Base-by-base conservation (phyloP, 805 yeast genomes). In the Wickerhamiella brachini region DNA sequence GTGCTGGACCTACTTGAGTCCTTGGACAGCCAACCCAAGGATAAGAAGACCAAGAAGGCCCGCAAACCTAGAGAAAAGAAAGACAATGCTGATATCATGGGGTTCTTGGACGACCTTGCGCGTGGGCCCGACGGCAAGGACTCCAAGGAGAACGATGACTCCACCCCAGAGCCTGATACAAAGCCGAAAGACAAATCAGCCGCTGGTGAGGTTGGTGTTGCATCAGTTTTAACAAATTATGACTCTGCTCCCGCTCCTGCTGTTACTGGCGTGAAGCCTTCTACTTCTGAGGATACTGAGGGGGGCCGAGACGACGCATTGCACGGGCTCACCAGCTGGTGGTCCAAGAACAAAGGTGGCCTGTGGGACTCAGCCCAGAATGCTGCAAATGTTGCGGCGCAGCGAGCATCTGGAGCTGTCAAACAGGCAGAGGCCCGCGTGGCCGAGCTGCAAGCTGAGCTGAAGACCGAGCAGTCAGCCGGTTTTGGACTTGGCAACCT, bases 401-500 rank as follows among this genome's bases (percentile, higher is more conserved):
- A 54, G 42, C 41, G 52, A 50, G 22, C 53, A 2, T 37, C 45
- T 9, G 60, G 52, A 15, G 73, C 72, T 18, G 69, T 71, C 38
- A 65, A 66, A 47, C 69, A 67, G 52, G 74, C 74, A 13, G 74
- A 70, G 53, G 68, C 70, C 2, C 59, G 52, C 45, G 69, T 71
- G 20, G 58, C 68, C 22, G 72, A 70, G 45, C 57, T 67, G 15
- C 69, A 65, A 52, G 57, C 59, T n/a, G 51, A 52, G n/a, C 56
- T 54, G 13, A 68, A 65, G 34, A 56, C 61, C 43, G 63, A 65
- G 47, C 56, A 56, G 49, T 3, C 34, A 7, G 54, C 55, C 24
- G 56, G 62, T 12, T 54, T 59, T 47, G 50, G 53, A n/a, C 51
- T 58, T 20, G 49, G 47, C 44, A 53, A 59, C n/a, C 52, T 63